Base-by-base conservation (phyloP, 2,329 filamentous ascomycete species). In the Arthrobotrys sinensis region DNA sequence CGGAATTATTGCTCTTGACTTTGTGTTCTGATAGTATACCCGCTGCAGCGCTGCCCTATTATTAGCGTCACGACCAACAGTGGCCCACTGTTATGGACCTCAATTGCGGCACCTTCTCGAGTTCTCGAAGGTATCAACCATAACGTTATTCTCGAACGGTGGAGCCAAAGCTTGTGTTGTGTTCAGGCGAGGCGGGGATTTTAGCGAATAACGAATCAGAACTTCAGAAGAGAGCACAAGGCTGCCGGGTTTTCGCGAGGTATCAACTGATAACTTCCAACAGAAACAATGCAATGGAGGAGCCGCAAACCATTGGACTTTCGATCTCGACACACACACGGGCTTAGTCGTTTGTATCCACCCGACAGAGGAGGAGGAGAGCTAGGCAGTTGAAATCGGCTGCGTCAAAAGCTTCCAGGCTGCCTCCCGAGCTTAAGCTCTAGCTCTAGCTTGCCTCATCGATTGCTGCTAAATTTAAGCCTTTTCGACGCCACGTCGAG, bases 81-180 rank as follows among this genome's bases (percentile, higher is more conserved):
- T 28, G 24, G 24, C 24, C 24, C 24, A 28, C 24, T 28, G 24
- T 28, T 4, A 28, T 4, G 2, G 24, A 28, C 24, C 24, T 28
- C 24, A 28, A 28, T 28, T 28, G 24, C 2, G 24, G 24, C 24
- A 28, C 24, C 24, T 28, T 28, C 24, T 28, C 4, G 24, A 28
- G 24, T 28, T 28, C 24, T 28, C 24, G 24, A 28, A 28, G 24
- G 24, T 28, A 28, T 28, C 24, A 4, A 28, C 24, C 24, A 28
- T 55, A 55, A 55, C 52, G 52, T 55, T 55, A 55, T 55, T 36
- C 11, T 28, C 52, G 52, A 36, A 10, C 10, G 32, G 45, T 48
- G 24, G 52, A n/a, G 52, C 52, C 5, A 36, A 57, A 57, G 52
- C 52, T 55, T 55, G 52, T 55, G 52, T 55, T 57, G 50, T 7